Evolutionary conservation across 192 early-diverging fungal species (phyloP).

Genomic region (Chytriomyces sp.): DNA sequence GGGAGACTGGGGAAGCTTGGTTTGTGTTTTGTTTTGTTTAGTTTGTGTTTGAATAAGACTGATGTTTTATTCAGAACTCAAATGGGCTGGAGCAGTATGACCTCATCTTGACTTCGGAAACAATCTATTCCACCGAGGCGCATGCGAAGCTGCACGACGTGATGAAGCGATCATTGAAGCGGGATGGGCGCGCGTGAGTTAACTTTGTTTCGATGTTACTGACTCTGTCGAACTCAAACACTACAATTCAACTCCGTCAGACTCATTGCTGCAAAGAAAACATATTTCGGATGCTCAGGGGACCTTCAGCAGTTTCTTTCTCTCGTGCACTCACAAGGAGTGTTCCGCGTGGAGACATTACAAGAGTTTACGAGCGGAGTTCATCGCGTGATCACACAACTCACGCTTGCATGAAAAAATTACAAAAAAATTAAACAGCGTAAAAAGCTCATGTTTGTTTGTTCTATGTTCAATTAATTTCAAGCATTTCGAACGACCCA

Average conservation of each 20-base stretch:
- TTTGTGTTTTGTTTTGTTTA: neutral
- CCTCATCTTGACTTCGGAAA: constrained; percentile 42
- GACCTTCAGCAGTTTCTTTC: constrained; percentile 76
- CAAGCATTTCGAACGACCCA: constrained; percentile 81
- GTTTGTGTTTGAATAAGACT: neutral
- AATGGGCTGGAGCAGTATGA: constrained; percentile 45
- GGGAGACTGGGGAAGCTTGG: constrained; percentile 30
- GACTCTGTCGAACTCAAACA: neutral
- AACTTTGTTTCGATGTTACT: too few relatives aligned
- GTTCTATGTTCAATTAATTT: neutral
- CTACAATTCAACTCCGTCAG: constrained; percentile 43
- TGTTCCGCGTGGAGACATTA: constrained; percentile 64
- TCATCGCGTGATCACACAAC: constrained; percentile 73
- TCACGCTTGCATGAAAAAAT: constrained; percentile 48
- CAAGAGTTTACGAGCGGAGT: constrained; percentile 66
- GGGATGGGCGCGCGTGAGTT: constrained; percentile 12
- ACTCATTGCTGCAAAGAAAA: constrained; percentile 87
- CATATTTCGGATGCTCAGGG: constrained; percentile 95
- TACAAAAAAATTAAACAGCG: too few relatives aligned
- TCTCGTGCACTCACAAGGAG: constrained; percentile 59
- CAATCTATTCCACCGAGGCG: constrained; percentile 51
- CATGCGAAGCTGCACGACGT: constrained; percentile 34
- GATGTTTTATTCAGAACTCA: neutral
- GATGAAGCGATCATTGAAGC: constrained; percentile 39
- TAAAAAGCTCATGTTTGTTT: too few relatives aligned